Evolutionary conservation across 2,329 filamentous ascomycete genomes (phyloP).

Genomic region (Beauveria sp.): DNA sequence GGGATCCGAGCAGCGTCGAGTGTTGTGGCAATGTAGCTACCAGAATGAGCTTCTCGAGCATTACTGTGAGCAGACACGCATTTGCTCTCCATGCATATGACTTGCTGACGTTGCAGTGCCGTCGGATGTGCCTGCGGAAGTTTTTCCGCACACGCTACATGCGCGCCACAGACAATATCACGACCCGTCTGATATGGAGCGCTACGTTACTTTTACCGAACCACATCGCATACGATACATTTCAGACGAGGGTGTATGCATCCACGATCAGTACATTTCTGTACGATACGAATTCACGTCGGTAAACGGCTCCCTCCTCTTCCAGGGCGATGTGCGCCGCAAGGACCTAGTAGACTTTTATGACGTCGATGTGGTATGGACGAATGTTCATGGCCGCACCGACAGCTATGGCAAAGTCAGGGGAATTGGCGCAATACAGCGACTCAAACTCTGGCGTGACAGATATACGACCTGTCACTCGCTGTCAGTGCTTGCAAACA

Average conservation of each 20-base stretch:
- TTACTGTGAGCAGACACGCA: conserved; percentile 31
- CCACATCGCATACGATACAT: conserved; percentile 42
- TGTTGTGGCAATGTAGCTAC: conserved; percentile 48
- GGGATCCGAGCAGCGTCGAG: conserved; percentile 37
- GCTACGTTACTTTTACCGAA: conserved; percentile 39
- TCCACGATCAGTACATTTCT: conserved; percentile 40
- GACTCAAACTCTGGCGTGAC: conserved; percentile 46
- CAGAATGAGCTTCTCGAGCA: conserved; percentile 44
- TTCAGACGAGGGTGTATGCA: conserved; percentile 35
- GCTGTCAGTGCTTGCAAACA: conserved; percentile 40
- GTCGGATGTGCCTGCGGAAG: conserved; percentile 35
- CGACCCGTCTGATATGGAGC: conserved; percentile 42
- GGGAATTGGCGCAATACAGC: conserved; percentile 43
- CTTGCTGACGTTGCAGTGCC: conserved; percentile 29
- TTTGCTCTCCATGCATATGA: conserved; percentile 8
- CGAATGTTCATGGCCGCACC: conserved; percentile 40
- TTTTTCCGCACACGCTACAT: conserved; percentile 42
- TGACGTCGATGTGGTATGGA: conserved; percentile 46
- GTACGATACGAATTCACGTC: conserved; percentile 45
- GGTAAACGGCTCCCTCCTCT: conserved; percentile 37
- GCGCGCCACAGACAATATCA: conserved; percentile 43
- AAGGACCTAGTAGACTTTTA: conserved; percentile 44
- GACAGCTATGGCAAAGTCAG: conserved; percentile 43
- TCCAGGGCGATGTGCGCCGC: conserved; percentile 41
- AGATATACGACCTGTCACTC: conserved; percentile 40